Evolutionary conservation across 768 basidiomycete species (phyloP), one percentile per base, ranked within the genome.

Genomic region (Russula foetens): DNA sequence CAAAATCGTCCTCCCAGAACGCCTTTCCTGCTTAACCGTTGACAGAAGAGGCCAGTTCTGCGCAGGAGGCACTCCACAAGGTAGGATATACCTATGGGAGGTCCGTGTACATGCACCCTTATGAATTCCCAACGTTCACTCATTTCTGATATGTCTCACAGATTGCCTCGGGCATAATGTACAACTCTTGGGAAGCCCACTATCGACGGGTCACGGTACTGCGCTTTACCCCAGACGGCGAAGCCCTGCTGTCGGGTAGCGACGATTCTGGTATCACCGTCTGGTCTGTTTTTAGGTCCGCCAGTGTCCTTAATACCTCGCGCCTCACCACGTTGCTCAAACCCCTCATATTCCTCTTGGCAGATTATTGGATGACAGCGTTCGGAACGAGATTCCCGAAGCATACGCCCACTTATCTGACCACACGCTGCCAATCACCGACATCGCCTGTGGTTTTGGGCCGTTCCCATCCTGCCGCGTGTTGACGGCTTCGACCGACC

Each of bases 1-100:
- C 45, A 93, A 93, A 72, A 80, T 95, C 31, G 85, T 97, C 12
- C 77, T 98, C 0, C 92, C 96, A 0, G 96, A 98, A 73, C 92
- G 90, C 70, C 74, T 98, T 47, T 81, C 85, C 26, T 92, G 90
- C 66, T 80, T 97, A 41, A 78, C 88, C 7, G 69, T 92, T 7
- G 91, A 95, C 71, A 77, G 77, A 19, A 77, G 76, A 48, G 94
- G 93, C 4, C 73, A 76, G 38, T 89, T 85, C 66, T 93, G 90
- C 67, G 94, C 90, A 0, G 95, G 89, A 26, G 97, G 94, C 33
- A 95, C 93, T 0, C 72, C 81, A 4, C 86, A 89, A 68, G 97
- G 97, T 31, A 84, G 94, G 54, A 82, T 98, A 67, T 95, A 95
- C 69, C 74, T 99, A 1, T 99, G 97, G 97, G 95, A 98, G 89